These are phyloP conservation scores for Alternaria sp. DNA, from an alignment of 2,329 filamentous ascomycete genomes.

Conservation along the genomic window DNA sequence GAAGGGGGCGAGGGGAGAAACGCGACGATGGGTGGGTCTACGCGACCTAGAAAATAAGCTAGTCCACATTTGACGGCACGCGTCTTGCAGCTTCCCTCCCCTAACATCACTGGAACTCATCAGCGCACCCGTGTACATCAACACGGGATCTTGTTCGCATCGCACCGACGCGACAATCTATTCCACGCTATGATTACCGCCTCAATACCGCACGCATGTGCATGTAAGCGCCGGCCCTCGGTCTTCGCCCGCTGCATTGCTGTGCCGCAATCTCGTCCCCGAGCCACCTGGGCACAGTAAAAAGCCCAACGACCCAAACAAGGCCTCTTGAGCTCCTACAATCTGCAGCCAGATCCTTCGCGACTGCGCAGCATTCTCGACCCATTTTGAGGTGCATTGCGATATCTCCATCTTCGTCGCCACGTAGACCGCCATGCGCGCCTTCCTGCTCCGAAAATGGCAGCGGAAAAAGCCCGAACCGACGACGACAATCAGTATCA, in stretches of 20 bases:
- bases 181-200: not conserved
- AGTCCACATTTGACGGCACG: not conserved
- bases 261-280: not conserved
- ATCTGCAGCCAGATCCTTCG: not conserved
- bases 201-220: not conserved
- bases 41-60: not conserved
- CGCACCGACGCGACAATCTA: not conserved
- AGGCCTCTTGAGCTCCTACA: not conserved
- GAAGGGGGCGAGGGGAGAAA: not conserved
- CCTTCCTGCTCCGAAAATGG: not conserved
- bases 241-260: not conserved
- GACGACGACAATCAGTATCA: not conserved
- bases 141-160: not conserved
- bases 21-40: not conserved
- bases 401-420: not conserved
- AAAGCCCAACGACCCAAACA: not conserved
- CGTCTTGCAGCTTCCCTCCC: not conserved
- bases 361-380: not conserved
- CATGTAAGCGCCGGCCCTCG: not conserved
- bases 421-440: not conserved
- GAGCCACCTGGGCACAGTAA: not conserved
- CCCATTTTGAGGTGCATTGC: not conserved
- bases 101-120: not conserved
- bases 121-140: not conserved
- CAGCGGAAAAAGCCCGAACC: not conserved